Conservation (phyloP, 352 stramenopile genomes). For the Globisporangium paddicum region DNA sequence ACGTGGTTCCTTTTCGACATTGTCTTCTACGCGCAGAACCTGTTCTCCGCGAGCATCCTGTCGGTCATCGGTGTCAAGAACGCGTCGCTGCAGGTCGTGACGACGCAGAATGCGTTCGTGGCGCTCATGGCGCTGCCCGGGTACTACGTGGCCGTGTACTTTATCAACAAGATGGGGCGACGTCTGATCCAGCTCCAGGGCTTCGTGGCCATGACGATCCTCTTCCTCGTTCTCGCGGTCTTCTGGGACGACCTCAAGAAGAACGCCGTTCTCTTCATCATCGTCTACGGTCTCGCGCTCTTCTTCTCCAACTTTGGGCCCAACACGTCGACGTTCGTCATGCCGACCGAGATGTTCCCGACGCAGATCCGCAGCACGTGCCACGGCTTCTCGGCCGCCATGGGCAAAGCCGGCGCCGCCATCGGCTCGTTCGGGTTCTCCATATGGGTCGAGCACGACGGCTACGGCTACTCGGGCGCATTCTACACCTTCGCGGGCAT, state of each 20-base stretch:
- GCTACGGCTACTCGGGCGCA: conserved; percentile 49
- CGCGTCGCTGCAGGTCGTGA: conserved; percentile 44
- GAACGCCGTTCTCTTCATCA: conserved; percentile 54
- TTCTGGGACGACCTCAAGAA: conserved; percentile 57
- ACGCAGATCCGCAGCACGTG: conserved; percentile 84
- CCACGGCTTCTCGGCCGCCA: conserved; percentile 84
- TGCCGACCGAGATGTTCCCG: conserved; percentile 63
- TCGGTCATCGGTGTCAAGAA: conserved; percentile 49
- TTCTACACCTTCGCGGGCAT: conserved; percentile 64
- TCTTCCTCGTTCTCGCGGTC: conserved; percentile 58
- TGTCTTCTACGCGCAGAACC: conserved; percentile 73
- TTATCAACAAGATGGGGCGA: conserved; percentile 67
- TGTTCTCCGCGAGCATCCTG: conserved; percentile 73
- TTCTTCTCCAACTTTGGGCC: conserved; percentile 88
- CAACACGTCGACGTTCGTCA: conserved; percentile 79
- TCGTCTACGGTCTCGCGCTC: conserved; percentile 68
- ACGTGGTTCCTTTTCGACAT: conserved; percentile 88
- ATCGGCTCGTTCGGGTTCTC: conserved; percentile 64
- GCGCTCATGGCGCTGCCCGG: conserved; percentile 67
- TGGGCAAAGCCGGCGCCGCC: conserved; percentile 84
- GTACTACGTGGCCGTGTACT: conserved; percentile 75
- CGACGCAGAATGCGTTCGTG: conserved; percentile 54
- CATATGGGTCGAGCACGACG: conserved; percentile 52
- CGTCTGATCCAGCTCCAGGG: conserved; percentile 73
- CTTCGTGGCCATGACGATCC: conserved; percentile 59